Evolutionary conservation across 2,329 filamentous ascomycete species (phyloP).

Genomic region (Cladosporium austrohemisphaericum): DNA sequence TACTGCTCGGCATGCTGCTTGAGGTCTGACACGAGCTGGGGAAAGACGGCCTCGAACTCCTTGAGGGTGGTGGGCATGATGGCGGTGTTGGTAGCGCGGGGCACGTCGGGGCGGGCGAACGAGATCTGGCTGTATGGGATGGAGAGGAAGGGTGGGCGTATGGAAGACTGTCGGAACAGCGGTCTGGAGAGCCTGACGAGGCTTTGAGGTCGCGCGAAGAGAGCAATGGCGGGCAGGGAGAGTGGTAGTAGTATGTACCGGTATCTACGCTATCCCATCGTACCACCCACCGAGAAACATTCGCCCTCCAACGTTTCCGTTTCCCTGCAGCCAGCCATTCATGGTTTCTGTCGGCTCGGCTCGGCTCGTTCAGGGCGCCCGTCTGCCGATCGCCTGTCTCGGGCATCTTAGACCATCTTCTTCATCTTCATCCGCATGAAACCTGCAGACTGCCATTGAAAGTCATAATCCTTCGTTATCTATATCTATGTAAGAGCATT

Average conservation of each 20-base stretch:
- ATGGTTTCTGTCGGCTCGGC: background rate
- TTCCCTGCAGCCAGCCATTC: no score
- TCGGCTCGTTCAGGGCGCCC: conserved; percentile 10
- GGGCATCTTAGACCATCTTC: no score
- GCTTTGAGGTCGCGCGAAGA: background rate
- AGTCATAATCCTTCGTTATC: conserved; percentile 14
- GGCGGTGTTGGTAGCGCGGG: conserved; percentile 14
- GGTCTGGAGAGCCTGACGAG: conserved; percentile 7
- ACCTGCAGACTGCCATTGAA: background rate
- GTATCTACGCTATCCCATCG: no score
- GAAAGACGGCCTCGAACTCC: conserved; percentile 88
- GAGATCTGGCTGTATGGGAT: conserved; percentile 4
- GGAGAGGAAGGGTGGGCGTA: background rate
- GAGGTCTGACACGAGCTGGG: conserved; percentile 77
- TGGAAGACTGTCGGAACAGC: background rate
- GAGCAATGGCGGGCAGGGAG: background rate
- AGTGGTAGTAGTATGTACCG: background rate
- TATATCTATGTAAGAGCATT: background rate
- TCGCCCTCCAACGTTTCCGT: background rate
- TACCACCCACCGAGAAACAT: conserved; percentile 10
- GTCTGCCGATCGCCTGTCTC: conserved; percentile 8
- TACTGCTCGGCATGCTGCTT: conserved; percentile 74
- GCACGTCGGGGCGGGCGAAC: conserved; percentile 8
- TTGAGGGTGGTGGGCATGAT: conserved; percentile 69
- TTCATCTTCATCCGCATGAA: no score